A percentile compares a stretch with the other conserved stretches of the same genome.
Evolutionary conservation across 306 rosid species (phyloP).

Genomic region (Cucumis sativus): DNA sequence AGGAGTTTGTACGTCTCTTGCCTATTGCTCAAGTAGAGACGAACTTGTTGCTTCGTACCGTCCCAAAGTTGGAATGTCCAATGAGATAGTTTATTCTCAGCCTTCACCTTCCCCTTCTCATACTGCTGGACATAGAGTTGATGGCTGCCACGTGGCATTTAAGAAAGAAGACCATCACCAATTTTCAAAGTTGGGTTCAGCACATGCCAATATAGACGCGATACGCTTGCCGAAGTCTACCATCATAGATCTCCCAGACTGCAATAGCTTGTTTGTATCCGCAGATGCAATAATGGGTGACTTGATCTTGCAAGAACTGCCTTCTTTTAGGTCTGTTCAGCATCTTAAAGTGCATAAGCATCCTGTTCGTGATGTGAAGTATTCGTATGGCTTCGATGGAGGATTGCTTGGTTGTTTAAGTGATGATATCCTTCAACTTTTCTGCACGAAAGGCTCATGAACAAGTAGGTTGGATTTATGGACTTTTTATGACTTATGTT

Average conservation of each 20-base stretch:
- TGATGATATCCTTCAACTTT: slow-evolving; percentile 52
- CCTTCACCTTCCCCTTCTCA: slow-evolving; percentile 29
- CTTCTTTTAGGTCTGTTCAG: slow-evolving; percentile 52
- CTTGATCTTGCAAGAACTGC: slow-evolving; percentile 60
- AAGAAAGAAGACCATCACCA: slow-evolving; percentile 19
- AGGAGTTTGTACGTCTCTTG: slow-evolving; percentile 86
- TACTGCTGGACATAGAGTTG: slow-evolving; percentile 39
- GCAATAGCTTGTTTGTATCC: slow-evolving; percentile 43
- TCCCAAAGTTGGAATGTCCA: slow-evolving; percentile 45
- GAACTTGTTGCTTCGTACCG: slow-evolving; percentile 75
- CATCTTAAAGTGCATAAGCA: slow-evolving; percentile 30
- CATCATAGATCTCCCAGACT: slow-evolving; percentile 28
- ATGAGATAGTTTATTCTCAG: slow-evolving; percentile 32
- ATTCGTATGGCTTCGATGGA: slow-evolving; percentile 23
- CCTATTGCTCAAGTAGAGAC: slow-evolving; percentile 52
- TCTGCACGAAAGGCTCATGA: slow-evolving; percentile 24
- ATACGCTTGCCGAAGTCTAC: slow-evolving; percentile 53
- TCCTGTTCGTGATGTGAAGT: slow-evolving; percentile 60
- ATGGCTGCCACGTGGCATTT: slow-evolving; percentile 52
- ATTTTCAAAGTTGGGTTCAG: slow-evolving; percentile 41
- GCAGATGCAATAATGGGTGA: slow-evolving; percentile 44
- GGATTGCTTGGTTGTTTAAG: slow-evolving; percentile 54
- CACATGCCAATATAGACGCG: slow-evolving; percentile 37
- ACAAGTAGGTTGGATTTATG: not conserved
- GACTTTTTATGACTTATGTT: not conserved